A percentile compares a stretch with the other conserved stretches of the same genome.
Evolutionary conservation across 2,329 filamentous ascomycete species (phyloP).

Genomic region (Aureobasidium melanogenum): DNA sequence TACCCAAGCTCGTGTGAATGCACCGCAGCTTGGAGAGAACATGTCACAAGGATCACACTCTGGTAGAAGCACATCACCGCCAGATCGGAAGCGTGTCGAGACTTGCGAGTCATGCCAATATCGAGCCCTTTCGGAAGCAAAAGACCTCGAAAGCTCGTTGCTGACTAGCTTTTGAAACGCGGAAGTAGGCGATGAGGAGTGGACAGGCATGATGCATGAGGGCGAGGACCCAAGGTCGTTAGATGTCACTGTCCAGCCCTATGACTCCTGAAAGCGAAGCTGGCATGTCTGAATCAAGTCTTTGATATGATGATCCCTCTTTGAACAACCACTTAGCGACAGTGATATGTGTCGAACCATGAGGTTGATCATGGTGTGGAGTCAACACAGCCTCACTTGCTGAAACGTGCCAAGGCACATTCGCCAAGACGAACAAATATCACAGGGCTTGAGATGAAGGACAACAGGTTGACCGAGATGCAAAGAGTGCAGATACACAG

Average conservation of each 20-base stretch:
- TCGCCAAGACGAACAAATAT: neutral
- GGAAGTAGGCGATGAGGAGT: neutral
- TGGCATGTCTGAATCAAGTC: neutral
- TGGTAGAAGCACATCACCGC: neutral
- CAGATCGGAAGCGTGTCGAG: neutral
- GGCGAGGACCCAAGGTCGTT: neutral
- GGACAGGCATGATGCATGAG: neutral
- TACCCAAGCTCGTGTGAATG: neutral
- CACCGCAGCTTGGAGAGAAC: neutral
- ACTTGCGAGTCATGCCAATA: neutral
- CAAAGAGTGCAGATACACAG: neutral
- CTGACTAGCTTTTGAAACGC: neutral
- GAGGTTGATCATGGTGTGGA: neutral
- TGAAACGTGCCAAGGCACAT: conserved; percentile 5
- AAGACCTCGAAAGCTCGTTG: neutral
- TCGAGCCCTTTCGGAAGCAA: neutral
- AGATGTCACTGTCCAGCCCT: neutral
- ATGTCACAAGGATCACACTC: neutral
- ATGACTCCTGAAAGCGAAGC: neutral
- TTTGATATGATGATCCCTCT: neutral
- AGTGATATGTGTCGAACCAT: neutral
- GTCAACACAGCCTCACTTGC: neutral
- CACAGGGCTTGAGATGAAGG: neutral
- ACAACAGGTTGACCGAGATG: neutral
- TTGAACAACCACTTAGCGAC: neutral